phyloP scores from a whole-genome alignment of 75 land plant species.

The Gnetum montanum region DNA sequence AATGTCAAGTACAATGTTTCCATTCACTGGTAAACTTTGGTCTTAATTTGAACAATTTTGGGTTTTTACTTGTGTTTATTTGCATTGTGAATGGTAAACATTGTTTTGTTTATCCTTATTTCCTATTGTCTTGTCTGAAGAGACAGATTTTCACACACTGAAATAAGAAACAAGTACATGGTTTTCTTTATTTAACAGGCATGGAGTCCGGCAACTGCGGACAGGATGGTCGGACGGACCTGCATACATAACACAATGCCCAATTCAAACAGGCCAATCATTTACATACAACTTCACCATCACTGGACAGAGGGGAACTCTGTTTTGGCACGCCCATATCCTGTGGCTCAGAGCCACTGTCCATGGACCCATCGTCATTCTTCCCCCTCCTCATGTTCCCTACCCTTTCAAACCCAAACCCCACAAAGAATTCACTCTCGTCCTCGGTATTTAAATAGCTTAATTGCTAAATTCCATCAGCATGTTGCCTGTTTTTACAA shows the following conservation, averaged over 20 bases:
- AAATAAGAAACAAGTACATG: neutral
- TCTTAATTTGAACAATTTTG: neutral
- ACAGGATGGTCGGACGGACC: conserved; percentile 33
- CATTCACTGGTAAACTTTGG: conserved; percentile 17
- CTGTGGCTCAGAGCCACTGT: conserved; percentile 29
- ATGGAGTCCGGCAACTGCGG: conserved; percentile 25
- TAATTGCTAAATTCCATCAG: neutral
- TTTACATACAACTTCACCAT: conserved; percentile 25
- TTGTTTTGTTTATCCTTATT: neutral
- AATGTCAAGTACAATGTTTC: conserved; percentile 16
- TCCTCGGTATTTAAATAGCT: conserved; percentile 22
- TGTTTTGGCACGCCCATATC: conserved; percentile 38
- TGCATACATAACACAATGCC: conserved; percentile 35
- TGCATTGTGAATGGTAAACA: neutral
- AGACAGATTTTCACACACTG: neutral
- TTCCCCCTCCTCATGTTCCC: conserved; percentile 10
- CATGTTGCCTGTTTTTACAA: neutral
- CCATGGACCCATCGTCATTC: conserved; percentile 29
- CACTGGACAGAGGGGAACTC: conserved; percentile 23
- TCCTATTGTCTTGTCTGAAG: neutral
- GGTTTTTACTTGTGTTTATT: neutral
- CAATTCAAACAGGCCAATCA: conserved; percentile 9
- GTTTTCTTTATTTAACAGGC: conserved; percentile 23
- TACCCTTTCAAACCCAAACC: conserved; percentile 24
- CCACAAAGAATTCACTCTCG: conserved; percentile 8